phyloP scores from a whole-genome alignment of 1,139 yeast species.

The Pichia sp. region DNA sequence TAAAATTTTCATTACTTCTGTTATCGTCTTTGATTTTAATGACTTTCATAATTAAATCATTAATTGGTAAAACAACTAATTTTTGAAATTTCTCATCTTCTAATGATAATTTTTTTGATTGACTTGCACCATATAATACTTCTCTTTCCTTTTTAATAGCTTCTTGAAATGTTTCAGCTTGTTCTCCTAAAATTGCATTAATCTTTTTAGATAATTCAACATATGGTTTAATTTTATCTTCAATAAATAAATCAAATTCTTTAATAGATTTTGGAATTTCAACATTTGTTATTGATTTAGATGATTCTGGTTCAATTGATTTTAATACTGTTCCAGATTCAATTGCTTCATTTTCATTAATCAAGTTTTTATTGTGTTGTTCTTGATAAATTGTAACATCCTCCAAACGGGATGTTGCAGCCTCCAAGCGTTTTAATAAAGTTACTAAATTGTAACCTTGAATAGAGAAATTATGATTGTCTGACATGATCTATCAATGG shows the following conservation, averaged over 20 bases:
- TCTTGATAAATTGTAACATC: constrained; percentile 81
- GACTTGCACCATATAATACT: constrained; percentile 54
- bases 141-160: constrained; percentile 58
- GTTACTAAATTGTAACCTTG: constrained; percentile 82
- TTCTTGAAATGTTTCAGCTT: constrained; percentile 45
- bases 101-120: constrained; percentile 59
- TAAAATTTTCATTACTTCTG: constrained; percentile 56
- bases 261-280: constrained; percentile 37
- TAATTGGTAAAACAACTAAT: constrained; percentile 58
- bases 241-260: constrained; percentile 51
- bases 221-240: constrained; percentile 54
- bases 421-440: constrained; percentile 73
- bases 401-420: constrained; percentile 89
- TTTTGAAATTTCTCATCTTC: constrained; percentile 49
- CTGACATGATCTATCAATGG: constrained; percentile 5
- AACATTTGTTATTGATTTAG: not conserved
- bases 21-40: constrained; percentile 66
- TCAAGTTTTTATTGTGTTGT: not conserved
- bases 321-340: constrained; percentile 1
- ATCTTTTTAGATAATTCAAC: constrained; percentile 50
- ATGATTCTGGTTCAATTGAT: not conserved
- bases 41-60: constrained; percentile 52
- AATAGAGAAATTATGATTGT: constrained; percentile 41
- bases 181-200: constrained; percentile 59
- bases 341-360: not conserved